Percentiles rank a stretch among this genome's conserved stretches.
phyloP scores from a whole-genome alignment of 805 yeast genomes.

The Pichia nakasei region DNA sequence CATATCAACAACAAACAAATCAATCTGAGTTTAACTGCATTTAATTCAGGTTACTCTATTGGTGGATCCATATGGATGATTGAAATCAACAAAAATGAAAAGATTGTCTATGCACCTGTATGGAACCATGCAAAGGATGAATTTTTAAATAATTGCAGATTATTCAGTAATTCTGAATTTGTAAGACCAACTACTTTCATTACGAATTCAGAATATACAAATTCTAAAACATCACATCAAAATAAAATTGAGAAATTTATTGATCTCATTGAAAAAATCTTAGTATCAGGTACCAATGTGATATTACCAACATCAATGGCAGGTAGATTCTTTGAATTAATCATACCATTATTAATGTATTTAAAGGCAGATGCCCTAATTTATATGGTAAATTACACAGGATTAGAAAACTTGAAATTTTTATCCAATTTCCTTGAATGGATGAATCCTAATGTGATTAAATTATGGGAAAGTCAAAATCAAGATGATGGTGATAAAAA shows the following conservation, averaged over 20 bases:
- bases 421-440: conserved; percentile 91
- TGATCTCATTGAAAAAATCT: conserved; percentile 51
- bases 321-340: conserved; percentile 72
- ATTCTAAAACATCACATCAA: conserved; percentile 54
- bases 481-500: no score
- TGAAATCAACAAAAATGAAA: conserved; percentile 56
- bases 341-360: conserved; percentile 48
- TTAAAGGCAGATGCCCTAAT: background rate
- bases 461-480: conserved; percentile 63
- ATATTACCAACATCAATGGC: conserved; percentile 75
- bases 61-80: conserved; percentile 92
- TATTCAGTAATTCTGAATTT: conserved; percentile 44
- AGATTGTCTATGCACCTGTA: conserved; percentile 77
- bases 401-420: conserved; percentile 66
- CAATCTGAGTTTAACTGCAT: conserved; percentile 65
- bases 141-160: conserved; percentile 63
- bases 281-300: conserved; percentile 72
- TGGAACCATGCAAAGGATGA: conserved; percentile 94
- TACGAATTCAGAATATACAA: conserved; percentile 55
- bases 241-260: conserved; percentile 57
- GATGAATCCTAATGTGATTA: conserved; percentile 84
- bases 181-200: conserved; percentile 76
- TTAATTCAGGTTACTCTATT: conserved; percentile 83
- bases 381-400: conserved; percentile 66
- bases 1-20: conserved; percentile 41